Conservation (phyloP, 2,329 filamentous ascomycete genomes). For the Metarhizium sp. region DNA sequence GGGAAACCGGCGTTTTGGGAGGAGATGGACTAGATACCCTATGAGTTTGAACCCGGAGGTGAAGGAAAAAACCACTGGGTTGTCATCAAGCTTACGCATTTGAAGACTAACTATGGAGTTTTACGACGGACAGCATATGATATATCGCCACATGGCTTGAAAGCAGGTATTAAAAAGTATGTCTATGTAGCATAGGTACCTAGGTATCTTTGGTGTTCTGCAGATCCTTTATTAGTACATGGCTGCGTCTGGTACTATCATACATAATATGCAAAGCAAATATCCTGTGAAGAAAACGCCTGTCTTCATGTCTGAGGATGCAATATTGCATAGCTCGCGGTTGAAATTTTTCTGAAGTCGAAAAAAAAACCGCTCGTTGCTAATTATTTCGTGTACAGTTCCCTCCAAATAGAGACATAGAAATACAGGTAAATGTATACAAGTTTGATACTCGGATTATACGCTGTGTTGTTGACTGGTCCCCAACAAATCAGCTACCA, state of each 20-base stretch:
- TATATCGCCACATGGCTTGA: neutral
- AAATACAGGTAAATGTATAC: no score
- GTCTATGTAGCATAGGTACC: neutral
- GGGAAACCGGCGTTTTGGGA: neutral
- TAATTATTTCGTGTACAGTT: neutral
- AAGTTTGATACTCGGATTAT: neutral
- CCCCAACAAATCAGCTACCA: slow-evolving; percentile 9
- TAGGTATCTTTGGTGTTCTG: neutral
- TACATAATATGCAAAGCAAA: neutral
- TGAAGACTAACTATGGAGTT: neutral
- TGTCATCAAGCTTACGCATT: neutral
- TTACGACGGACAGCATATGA: neutral
- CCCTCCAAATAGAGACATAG: neutral
- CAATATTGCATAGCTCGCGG: neutral
- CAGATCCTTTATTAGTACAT: neutral
- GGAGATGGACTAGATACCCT: neutral
- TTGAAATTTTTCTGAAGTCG: neutral
- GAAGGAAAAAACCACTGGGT: neutral
- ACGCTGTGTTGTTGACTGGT: neutral
- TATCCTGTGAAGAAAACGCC: neutral
- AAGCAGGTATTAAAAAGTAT: neutral
- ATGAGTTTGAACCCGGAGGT: neutral
- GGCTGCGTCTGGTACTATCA: neutral
- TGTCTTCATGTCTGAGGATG: neutral
- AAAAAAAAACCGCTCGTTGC: neutral